A percentile compares a stretch with the other conserved stretches of the same genome.
Conservation (phyloP, 768 basidiomycete species). For the Floccularia luteovirens region DNA sequence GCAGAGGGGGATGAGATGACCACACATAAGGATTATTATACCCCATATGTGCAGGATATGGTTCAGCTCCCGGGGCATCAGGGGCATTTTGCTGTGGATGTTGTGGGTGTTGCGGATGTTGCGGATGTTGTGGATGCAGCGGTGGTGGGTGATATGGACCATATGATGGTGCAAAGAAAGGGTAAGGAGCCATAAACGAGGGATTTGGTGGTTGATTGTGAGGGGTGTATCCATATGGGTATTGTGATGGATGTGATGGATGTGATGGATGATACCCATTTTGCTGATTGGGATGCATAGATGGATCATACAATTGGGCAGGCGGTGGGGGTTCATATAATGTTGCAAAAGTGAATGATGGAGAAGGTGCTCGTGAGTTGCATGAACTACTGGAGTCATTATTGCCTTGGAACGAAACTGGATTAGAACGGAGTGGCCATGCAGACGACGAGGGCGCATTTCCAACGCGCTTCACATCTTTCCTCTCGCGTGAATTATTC, state of each 20-base stretch:
- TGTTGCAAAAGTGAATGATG: constrained; percentile 68
- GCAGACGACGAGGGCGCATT: constrained; percentile 47
- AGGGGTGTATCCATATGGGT: constrained; percentile 42
- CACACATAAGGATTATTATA: constrained; percentile 29
- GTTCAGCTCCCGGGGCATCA: constrained; percentile 20
- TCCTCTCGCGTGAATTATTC: constrained; percentile 47
- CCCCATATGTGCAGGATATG: constrained; percentile 18
- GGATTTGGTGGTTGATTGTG: constrained; percentile 30
- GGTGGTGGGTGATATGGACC: constrained; percentile 28
- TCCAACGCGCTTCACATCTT: constrained; percentile 37
- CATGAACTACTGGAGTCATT: constrained; percentile 60
- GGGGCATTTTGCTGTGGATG: constrained; percentile 12
- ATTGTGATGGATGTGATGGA: constrained; percentile 45
- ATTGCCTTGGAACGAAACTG: constrained; percentile 38
- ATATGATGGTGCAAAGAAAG: too few species aligned
- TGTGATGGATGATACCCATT: constrained; percentile 37
- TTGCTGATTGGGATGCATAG: constrained; percentile 28
- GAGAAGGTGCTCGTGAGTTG: constrained; percentile 68
- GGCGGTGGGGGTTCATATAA: constrained; percentile 55
- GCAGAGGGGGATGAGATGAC: constrained; percentile 21
- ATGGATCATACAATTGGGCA: constrained; percentile 38
- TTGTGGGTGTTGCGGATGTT: constrained; percentile 24
- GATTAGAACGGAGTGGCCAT: constrained; percentile 50
- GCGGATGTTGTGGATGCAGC: constrained; percentile 21
- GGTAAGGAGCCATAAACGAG: constrained; percentile 31